Evolutionary conservation across 495 filamentous ascomycete species (phyloP).

Genomic region (Tuber magnatum): DNA sequence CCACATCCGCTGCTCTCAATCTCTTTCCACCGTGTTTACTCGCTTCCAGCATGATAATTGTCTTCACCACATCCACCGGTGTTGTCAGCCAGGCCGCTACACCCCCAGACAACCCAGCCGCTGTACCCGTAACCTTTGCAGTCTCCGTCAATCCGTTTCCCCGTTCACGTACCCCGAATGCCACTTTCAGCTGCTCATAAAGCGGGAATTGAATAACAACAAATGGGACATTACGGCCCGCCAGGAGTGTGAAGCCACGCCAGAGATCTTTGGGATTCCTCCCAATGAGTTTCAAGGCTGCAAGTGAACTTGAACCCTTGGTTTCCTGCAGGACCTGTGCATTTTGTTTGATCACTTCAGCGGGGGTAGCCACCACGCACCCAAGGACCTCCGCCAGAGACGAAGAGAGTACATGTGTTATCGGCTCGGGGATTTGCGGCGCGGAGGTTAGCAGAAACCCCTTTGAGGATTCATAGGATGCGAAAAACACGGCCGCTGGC

Average conservation of each 20-base stretch:
- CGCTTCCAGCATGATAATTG: slow-evolving; percentile 25
- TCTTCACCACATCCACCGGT: slow-evolving; percentile 31
- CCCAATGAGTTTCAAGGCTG: slow-evolving; percentile 44
- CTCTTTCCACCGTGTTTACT: neutral
- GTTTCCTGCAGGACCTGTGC: slow-evolving; percentile 57
- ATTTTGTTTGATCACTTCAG: slow-evolving; percentile 89
- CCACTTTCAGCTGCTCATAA: slow-evolving; percentile 59
- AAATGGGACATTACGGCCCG: slow-evolving; percentile 73
- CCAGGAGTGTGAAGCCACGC: slow-evolving; percentile 71
- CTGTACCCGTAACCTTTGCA: slow-evolving; percentile 47
- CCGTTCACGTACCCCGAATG: slow-evolving; percentile 20
- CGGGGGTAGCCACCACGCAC: slow-evolving; percentile 74
- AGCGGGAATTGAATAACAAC: slow-evolving; percentile 81
- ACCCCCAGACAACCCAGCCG: slow-evolving; percentile 54
- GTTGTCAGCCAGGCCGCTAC: slow-evolving; percentile 52
- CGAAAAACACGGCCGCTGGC: slow-evolving; percentile 81
- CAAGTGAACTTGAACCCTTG: slow-evolving; percentile 43
- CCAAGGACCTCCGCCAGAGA: slow-evolving; percentile 68
- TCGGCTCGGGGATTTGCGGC: slow-evolving; percentile 41
- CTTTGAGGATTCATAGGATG: slow-evolving; percentile 72
- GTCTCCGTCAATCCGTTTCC: slow-evolving; percentile 50
- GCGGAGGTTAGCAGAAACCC: slow-evolving; percentile 40
- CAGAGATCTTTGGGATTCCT: slow-evolving; percentile 48
- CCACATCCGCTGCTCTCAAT: slow-evolving; percentile 1
- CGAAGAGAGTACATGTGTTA: slow-evolving; percentile 64